Base-by-base conservation (phyloP, 2,329 filamentous ascomycete genomes). In the Aciculosporium take region DNA sequence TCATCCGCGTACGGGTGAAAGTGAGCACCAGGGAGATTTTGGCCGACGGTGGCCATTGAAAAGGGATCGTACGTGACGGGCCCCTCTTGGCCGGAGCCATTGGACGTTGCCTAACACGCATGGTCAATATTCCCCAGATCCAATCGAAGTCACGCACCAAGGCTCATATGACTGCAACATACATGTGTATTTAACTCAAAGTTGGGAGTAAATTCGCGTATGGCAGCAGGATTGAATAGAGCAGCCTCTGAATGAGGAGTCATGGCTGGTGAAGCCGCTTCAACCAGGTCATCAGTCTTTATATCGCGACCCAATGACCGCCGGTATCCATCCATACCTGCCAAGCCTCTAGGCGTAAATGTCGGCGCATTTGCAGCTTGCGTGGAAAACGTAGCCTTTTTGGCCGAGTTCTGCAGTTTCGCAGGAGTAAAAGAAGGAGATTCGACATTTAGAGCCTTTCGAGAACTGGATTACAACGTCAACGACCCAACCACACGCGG, bases 381-480 rank as follows among this genome's bases (percentile, higher is more conserved):
- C 1, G 87, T 85, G 7, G 88, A 91, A 48, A 96, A 87, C 7
- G 80, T 80, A 8, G 80, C 72, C 53, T 82, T 82, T 61, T 86
- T 86, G 20, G 64, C 56, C 1, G 65, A 62, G 20, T 71, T 50
- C 8, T 47, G 43, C 44, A 63, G 51, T 44, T 59, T 65, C 12
- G 74, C 67, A 5, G 89, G 89, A 0, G 86, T 95, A 59, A 98
- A 98, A 37, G 89, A 85, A 10, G 91, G 89, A 7, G 91, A 96
- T 55, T 96, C 91, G 55, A 94, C 91, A 60, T 94, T 98, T 50
- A 98, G 71, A 23, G 81, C 70, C 61, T 87, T 91, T 62, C 85
- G 86, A 20, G 67, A 56, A 45, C 68, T 71, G 45, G 45, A 33
- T 25, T 20, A n/a, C 31, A 25, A 34, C 25, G 31, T 45, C 17